phyloP scores from a whole-genome alignment of 805 yeast species.

The Blastobotrys muscicola region DNA sequence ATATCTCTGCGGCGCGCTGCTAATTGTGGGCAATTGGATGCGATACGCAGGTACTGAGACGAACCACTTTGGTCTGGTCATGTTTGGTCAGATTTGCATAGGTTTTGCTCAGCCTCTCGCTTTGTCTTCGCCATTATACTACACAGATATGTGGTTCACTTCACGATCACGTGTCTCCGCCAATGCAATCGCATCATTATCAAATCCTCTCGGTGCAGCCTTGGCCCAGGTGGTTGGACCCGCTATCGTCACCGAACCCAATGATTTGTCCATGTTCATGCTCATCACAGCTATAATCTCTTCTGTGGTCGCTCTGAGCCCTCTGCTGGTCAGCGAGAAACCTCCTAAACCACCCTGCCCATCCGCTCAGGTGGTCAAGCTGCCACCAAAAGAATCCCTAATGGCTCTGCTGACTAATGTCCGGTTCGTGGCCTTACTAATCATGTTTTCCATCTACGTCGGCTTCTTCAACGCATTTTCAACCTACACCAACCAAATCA shows the following conservation, averaged over 20 bases:
- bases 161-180: conserved; percentile 26
- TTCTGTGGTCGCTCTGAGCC: conserved; percentile 15
- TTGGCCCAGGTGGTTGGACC: conserved; percentile 28
- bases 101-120: conserved; percentile 29
- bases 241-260: conserved; percentile 19
- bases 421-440: conserved; percentile 13
- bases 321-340: conserved; percentile 16
- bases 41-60: conserved; percentile 23
- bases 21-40: conserved; percentile 24
- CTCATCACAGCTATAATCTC: conserved; percentile 20
- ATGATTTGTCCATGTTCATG: conserved; percentile 18
- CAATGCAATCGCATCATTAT: conserved; percentile 27
- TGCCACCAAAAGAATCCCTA: conserved; percentile 17
- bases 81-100: conserved; percentile 28
- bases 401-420: conserved; percentile 10
- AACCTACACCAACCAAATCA: conserved; percentile 23
- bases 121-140: conserved; percentile 24
- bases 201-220: conserved; percentile 29
- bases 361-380: conserved; percentile 21
- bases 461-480: conserved; percentile 28
- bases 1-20: conserved; percentile 17
- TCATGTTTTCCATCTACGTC: conserved; percentile 24
- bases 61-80: conserved; percentile 21
- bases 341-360: conserved; percentile 27
- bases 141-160: conserved; percentile 28